A percentile compares a stretch with the other conserved stretches of the same genome.
Evolutionary conservation across 2,329 filamentous ascomycete genomes (phyloP).

Genomic region (Aspergillus niger): DNA sequence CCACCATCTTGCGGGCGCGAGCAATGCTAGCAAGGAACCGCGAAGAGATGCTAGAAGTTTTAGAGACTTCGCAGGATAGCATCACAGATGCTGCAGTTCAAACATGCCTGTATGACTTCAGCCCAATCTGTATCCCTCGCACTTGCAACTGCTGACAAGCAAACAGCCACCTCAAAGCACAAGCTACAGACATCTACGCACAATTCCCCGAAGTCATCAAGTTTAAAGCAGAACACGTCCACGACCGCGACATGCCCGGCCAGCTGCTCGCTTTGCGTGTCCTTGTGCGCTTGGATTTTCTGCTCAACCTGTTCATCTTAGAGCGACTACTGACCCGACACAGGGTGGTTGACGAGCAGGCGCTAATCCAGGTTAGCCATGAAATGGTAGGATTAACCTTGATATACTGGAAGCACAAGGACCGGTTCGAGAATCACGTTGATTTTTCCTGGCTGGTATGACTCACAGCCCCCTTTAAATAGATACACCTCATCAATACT

Average conservation of each 20-base stretch:
- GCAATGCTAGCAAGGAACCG: conserved; percentile 6
- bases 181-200: background rate
- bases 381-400: conserved; percentile 5
- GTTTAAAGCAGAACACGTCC: background rate
- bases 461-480: background rate
- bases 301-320: conserved; percentile 3
- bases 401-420: conserved; percentile 8
- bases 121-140: background rate
- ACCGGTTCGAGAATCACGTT: conserved; percentile 1
- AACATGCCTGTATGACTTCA: background rate
- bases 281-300: background rate
- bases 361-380: conserved; percentile 1
- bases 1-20: background rate
- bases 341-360: background rate
- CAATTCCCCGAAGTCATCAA: background rate
- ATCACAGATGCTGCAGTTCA: background rate
- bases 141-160: no score
- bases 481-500: background rate
- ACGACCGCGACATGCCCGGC: background rate
- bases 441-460: conserved; percentile 9
- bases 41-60: background rate
- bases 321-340: conserved; percentile 6
- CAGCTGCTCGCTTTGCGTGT: background rate
- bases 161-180: background rate
- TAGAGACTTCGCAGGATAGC: background rate